Conservation (phyloP, 768 basidiomycete genomes). For the Hydnum rufescens region DNA sequence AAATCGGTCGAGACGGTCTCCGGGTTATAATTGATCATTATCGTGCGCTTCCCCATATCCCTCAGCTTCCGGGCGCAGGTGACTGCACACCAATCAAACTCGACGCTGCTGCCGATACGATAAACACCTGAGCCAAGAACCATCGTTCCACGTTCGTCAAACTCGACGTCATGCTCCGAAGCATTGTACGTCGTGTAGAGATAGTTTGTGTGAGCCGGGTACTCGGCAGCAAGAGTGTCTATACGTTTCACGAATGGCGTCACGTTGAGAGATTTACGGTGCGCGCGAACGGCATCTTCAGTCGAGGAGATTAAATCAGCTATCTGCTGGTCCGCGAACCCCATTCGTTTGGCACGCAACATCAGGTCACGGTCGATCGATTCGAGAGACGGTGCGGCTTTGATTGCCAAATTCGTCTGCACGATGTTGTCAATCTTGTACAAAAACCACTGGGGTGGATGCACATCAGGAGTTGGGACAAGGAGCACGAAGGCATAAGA, state of each 20-base stretch:
- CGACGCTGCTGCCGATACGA: slow-evolving; percentile 93
- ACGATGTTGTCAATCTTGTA: slow-evolving; percentile 99
- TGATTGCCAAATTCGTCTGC: slow-evolving; percentile 58
- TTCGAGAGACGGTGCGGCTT: slow-evolving; percentile 47
- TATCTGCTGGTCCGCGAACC: slow-evolving; percentile 88
- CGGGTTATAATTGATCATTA: slow-evolving; percentile 99
- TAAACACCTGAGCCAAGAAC: slow-evolving; percentile 96
- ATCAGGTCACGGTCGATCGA: slow-evolving; percentile 58
- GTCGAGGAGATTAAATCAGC: slow-evolving; percentile 52
- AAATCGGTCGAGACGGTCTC: slow-evolving; percentile 99
- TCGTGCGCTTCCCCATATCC: slow-evolving; percentile 80
- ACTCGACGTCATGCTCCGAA: slow-evolving; percentile 83
- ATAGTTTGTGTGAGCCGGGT: slow-evolving; percentile 96
- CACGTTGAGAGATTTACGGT: slow-evolving; percentile 71
- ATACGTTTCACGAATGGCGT: slow-evolving; percentile 98
- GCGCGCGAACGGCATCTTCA: slow-evolving; percentile 62
- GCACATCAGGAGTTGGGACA: not conserved
- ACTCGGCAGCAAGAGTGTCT: slow-evolving; percentile 96
- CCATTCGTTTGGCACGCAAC: slow-evolving; percentile 77
- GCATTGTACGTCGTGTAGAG: slow-evolving; percentile 99
- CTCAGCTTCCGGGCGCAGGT: slow-evolving; percentile 87
- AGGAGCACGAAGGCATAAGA: not conserved
- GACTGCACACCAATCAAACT: slow-evolving; percentile 99
- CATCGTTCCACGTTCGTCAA: slow-evolving; percentile 97
- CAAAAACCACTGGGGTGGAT: slow-evolving; percentile 66